Evolutionary conservation across 2,329 filamentous ascomycete genomes (phyloP), one percentile per base, ranked within the genome.

Genomic region (Zymoseptoria crescenta): DNA sequence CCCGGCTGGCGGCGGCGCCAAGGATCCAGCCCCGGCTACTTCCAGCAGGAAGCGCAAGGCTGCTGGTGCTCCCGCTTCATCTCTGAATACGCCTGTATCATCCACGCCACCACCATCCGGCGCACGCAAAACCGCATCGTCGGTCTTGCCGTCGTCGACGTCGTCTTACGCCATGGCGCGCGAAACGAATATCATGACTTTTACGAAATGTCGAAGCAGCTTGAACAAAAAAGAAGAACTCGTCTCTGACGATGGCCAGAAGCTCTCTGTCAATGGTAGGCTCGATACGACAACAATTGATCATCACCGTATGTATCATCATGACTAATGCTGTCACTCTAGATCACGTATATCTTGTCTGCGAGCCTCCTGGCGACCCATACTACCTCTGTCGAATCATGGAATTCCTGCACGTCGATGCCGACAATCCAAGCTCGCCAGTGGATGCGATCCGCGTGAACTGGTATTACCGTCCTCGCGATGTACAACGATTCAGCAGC

Each of bases 381-480:
- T 99, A 99, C 77, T 99, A 99, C 74, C 80, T 99, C 65, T 94
- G 89, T 64, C 89, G 94, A 68, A 94, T 99, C 74, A 99, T 99
- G 94, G 93, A 99, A 74, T 97, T 97, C 73, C 79, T 96, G 68
- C 91, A 96, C 70, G 78, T 82, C 70, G 85, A 92, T 68, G 91
- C 73, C 55, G 74, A 93, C 70, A 84, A 92, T 73, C 76, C 80
- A 41, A 81, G 80, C 57, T 83, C 85, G 60, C 87, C 88, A 0
- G 86, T 99, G 64, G 93, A 96, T 72, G 86, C 90, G 49, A 76
- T 99, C 69, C 87, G 92, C 67, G 89, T 97, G 71, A 99, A 99
- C 77, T 99, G 94, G 94, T 96, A 93, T 76, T 97, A 97, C 74
- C 86, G 94, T 49, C 93, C 94, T 58, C 91, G 94, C 75, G 94